Evolutionary conservation across 2,329 filamentous ascomycete genomes (phyloP), one percentile per base, ranked within the genome.

Genomic region (Phialophora expanda): DNA sequence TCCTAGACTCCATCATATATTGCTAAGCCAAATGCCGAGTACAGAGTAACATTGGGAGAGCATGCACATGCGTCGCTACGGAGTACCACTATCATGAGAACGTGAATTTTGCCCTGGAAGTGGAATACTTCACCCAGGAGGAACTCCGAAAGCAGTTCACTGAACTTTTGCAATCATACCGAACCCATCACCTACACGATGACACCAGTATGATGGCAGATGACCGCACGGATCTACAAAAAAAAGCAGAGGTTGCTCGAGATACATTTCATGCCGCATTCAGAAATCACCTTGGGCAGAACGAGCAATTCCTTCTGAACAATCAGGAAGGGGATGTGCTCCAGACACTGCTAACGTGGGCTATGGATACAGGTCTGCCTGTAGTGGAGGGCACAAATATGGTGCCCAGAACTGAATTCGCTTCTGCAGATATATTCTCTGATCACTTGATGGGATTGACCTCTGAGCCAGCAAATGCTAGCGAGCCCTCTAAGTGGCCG

Each of bases 91-190:
- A 63, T 28, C 61, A 63, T 22, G 51, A 63, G 24, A 11, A 63
- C 41, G 38, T 4, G 4, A 30, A 56, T 34, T 63, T 63, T 46
- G 41, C 51, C 41, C 34, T 63, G n/a, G 61, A 63, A 22, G 22
- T 57, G 12, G 51, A 63, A 63, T 63, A 63, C 34, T 63, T 63
- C 61, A 63, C 61, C 17, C 14, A n/a, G 24, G 61, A 63, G 14
- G 51, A 63, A 38, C 34, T 63, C 50, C 53, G 24, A 12, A 26
- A 51, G 22, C 61, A 57, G 30, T 34, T 63, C 7, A 63, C 53
- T 26, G 61, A 63, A 28, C 61, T 63, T 32, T 22, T 63, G 14
- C 61, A 50, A 51, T 50, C 61, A 48, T 63, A 63, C 53, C 61
- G 61, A 57, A n/a, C n/a, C 24, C 30, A 57, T 38, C 53, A 57